phyloP scores from a whole-genome alignment of 2,329 filamentous ascomycete species.

The Fusarium stilboides region DNA sequence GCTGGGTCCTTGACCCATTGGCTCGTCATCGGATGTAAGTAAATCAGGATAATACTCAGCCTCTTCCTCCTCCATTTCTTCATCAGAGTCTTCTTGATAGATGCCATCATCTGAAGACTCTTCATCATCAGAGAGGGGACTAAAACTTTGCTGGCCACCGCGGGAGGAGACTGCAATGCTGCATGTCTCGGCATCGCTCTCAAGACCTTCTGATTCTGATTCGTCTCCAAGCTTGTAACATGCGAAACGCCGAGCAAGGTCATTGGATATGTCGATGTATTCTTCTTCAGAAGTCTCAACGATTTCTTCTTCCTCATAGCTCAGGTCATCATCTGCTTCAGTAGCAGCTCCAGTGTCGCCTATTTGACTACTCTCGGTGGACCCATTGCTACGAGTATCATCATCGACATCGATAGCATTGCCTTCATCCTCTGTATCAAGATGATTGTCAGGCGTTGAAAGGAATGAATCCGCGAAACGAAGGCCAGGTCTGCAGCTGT shows the following conservation, averaged over 20 bases:
- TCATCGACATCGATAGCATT: not conserved
- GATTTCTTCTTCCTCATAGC: not conserved
- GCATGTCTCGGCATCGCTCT: not conserved
- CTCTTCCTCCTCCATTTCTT: constrained; percentile 15
- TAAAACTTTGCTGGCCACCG: not conserved
- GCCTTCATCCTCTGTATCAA: not conserved
- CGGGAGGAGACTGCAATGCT: not conserved
- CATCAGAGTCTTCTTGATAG: not conserved
- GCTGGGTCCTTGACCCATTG: not conserved
- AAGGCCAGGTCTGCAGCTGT: not conserved
- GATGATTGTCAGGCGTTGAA: no score
- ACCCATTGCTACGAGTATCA: not conserved
- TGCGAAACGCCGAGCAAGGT: not conserved
- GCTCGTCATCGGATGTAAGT: not conserved
- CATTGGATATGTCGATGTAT: not conserved
- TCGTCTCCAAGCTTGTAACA: not conserved
- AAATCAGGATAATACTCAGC: constrained; percentile 1
- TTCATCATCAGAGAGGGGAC: not conserved
- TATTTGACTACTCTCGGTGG: not conserved
- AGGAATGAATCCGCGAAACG: not conserved
- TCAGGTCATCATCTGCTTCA: not conserved
- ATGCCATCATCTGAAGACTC: constrained; percentile 1
- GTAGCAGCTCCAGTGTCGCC: not conserved
- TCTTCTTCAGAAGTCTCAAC: not conserved
- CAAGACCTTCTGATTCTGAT: not conserved